Evolutionary conservation across 305 asterid genomes (phyloP), one percentile per base, ranked within the genome.

Genomic region (Fraxinus sp.): DNA sequence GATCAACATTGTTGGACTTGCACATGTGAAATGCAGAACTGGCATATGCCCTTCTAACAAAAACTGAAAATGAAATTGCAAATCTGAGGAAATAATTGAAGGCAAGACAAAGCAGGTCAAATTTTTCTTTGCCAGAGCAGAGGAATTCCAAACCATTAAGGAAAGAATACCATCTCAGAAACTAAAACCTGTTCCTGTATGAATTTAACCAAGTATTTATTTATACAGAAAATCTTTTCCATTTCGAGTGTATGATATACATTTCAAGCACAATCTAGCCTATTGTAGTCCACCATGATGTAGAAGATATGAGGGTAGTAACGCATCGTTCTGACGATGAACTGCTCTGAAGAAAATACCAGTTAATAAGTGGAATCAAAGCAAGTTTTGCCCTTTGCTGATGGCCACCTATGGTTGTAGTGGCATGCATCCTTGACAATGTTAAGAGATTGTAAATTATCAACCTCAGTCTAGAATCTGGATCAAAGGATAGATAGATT

Each of bases 21-120:
- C 79, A 83, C 81, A 77, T 72, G 37, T 76, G 77, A 74, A 83
- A 71, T 78, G 81, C 83, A 79, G 72, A 39, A 43, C 22, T 41
- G 84, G 77, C 78, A 33, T 18, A 49, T 62, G 14, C 39, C 36
- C 37, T 13, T 35, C 81, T 37, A 41, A 30, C 49, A 76, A 57
- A 41, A 76, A 36, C 10, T 68, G 52, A 35, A 74, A 32, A 26
- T 36, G 22, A 71, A 49, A 7, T 49, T 64, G 76, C 24, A 57
- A 77, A 79, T 84, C 70, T 57, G 55, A 30, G 64, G 36, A 39
- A 73, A 80, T 62, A 24, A n/a, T 66, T 55, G 62, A 71, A 8
- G 3, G 62, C 16, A 43, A 84, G 75, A 82, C 10, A 18, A 64
- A 59, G 26, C 28, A 18, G 78, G 59, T 43, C 75, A 16, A 80